Evolutionary conservation across 257 asterid species (phyloP), one percentile per base, ranked within the genome.

Genomic region (Orobanche coerulescens): DNA sequence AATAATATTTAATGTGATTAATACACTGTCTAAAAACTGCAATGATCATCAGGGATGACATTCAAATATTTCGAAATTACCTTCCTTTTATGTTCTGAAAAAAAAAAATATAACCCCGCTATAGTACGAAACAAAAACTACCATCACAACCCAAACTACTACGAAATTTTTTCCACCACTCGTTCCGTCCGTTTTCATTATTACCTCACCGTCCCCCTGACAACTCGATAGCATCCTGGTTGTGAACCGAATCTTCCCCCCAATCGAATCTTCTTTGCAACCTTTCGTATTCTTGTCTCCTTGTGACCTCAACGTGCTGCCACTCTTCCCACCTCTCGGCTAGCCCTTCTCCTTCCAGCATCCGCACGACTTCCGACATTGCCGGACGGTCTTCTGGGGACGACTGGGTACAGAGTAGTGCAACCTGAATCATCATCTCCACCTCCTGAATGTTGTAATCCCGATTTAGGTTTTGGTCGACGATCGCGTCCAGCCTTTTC

Each of bases 181-280:
- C 23, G 66, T 52, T 25, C 13, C n/a, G 10, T 19, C 5, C 31
- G 22, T 42, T 0, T n/a, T n/a, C n/a, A n/a, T n/a, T 3, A 12
- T 44, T 70, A 49, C 55, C 69, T 81, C 58, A 90, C 78, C 95
- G 70, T 36, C 95, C 95, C 24, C 95, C 95, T 4, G 97, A 90
- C 66, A 90, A 61, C 61, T 84, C 94, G 2, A 90, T 74, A 5
- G 95, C 97, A 33, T 90, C 87, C 70, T 78, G 95, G 69, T 90
- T 81, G 75, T 81, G 61, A 18, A 81, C 70, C 2, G 94, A 87
- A 62, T 83, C 94, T 50, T 81, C 95, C 22, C 94, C 97, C 95
- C 95, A 90, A 20, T 87, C 91, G n/a, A 90, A 83, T 52, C 97
- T 67, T 66, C 94, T 74, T 10, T 87, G 95, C 61, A 87, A 54